phyloP scores from a whole-genome alignment of 1,284 basidiomycete genomes.

The Porogramme epimiltina region DNA sequence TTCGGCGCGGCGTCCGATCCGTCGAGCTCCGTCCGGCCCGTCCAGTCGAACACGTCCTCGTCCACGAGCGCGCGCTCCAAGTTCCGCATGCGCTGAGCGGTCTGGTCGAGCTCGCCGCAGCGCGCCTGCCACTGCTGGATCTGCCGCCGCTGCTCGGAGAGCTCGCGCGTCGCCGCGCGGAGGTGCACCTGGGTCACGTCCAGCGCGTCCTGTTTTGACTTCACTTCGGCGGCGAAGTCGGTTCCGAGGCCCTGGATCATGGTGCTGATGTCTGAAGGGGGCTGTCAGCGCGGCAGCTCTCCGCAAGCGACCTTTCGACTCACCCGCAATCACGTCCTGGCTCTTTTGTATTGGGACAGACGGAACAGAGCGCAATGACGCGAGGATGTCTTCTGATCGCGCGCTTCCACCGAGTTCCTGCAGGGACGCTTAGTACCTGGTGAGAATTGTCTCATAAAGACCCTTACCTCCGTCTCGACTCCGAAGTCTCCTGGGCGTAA shows the following conservation, averaged over 20 bases:
- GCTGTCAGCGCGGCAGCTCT: background rate
- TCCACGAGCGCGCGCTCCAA: constrained; percentile 77
- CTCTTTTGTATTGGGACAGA: constrained; percentile 83
- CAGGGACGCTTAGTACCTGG: constrained; percentile 7
- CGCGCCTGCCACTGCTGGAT: constrained; percentile 74
- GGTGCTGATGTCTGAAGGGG: constrained; percentile 70
- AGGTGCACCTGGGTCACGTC: constrained; percentile 87
- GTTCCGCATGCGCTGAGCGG: constrained; percentile 77
- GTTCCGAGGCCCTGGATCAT: constrained; percentile 80
- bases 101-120: constrained; percentile 77
- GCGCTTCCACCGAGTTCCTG: constrained; percentile 72
- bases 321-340: constrained; percentile 87
- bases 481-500: constrained; percentile 93
- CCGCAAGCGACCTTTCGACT: constrained; percentile 13
- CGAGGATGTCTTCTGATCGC: constrained; percentile 75
- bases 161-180: constrained; percentile 85
- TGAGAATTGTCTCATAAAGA: background rate
- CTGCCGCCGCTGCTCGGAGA: constrained; percentile 87
- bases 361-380: constrained; percentile 68
- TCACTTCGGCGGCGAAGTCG: constrained; percentile 86
- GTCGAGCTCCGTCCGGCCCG: constrained; percentile 74
- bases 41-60: constrained; percentile 87
- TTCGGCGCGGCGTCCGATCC: constrained; percentile 51
- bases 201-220: constrained; percentile 84
- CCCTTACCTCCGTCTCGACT: constrained; percentile 82